Percentiles rank a stretch among this genome's conserved stretches.
These are phyloP conservation scores for Podospora anserina DNA, from an alignment of 495 filamentous ascomycete genomes.

Conservation along the genomic window DNA sequence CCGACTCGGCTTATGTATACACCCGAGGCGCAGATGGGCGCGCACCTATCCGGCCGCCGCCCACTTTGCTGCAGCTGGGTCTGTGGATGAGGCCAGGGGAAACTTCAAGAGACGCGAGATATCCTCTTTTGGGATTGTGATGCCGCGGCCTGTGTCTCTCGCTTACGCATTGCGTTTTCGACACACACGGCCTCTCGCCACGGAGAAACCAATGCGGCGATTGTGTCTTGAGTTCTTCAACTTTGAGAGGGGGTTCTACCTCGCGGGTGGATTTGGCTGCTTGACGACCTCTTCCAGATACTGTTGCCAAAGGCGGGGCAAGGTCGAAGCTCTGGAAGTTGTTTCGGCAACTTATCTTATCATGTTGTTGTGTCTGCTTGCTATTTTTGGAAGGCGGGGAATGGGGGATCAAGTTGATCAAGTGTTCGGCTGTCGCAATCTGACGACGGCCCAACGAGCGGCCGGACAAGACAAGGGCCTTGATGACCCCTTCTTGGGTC, in stretches of 20 bases:
- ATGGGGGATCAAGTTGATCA: constrained; percentile 1
- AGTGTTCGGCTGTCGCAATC: constrained; percentile 5
- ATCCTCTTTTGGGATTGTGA: neutral
- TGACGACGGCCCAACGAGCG: constrained; percentile 15
- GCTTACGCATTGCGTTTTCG: neutral
- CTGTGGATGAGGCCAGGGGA: neutral
- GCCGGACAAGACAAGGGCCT: constrained; percentile 9
- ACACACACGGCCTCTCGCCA: neutral
- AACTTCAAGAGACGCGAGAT: neutral
- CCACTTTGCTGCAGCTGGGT: neutral
- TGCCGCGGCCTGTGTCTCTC: neutral
- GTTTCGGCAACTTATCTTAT: constrained; percentile 32
- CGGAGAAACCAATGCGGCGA: neutral
- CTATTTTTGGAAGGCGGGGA: constrained; percentile 19
- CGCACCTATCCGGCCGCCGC: neutral
- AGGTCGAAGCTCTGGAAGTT: neutral
- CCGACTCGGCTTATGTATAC: constrained; percentile 1
- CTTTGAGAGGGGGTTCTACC: neutral
- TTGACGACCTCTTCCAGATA: neutral
- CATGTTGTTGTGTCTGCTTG: constrained; percentile 11
- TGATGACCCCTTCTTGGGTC: neutral
- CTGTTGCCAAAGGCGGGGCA: neutral
- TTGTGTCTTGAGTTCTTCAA: neutral
- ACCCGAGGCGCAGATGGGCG: constrained; percentile 1
- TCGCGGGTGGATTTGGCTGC: neutral